Percentiles rank a stretch among this genome's conserved stretches.
Conservation (phyloP, 495 filamentous ascomycete genomes). For the Aspergillus nidulans region DNA sequence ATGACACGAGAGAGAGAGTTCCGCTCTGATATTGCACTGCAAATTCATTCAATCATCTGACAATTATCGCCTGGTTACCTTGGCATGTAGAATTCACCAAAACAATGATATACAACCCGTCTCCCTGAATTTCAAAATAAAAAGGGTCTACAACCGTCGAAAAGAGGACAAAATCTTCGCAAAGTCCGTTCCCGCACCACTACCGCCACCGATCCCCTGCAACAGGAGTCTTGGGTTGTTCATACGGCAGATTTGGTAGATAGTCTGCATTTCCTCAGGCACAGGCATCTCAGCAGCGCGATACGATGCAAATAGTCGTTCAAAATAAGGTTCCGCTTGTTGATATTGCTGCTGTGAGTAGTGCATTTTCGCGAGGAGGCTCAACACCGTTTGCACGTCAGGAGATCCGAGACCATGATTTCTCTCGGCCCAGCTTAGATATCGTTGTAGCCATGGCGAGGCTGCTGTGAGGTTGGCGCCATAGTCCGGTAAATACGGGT, state of each 20-base stretch:
- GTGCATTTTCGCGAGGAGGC: constrained; percentile 28
- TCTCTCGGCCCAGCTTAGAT: constrained; percentile 28
- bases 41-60: no score
- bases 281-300: constrained; percentile 6
- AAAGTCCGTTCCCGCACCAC: constrained; percentile 8
- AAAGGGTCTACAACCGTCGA: constrained; percentile 6
- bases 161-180: constrained; percentile 5
- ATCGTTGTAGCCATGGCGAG: constrained; percentile 29
- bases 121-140: not conserved
- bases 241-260: constrained; percentile 26
- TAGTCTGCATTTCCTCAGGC: constrained; percentile 15
- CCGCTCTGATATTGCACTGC: no score
- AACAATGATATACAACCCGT: not conserved
- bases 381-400: constrained; percentile 23
- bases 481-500: not conserved
- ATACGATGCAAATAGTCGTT: constrained; percentile 20
- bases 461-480: constrained; percentile 18
- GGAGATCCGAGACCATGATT: constrained; percentile 22
- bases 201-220: constrained; percentile 1
- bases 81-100: not conserved
- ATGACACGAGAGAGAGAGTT: no score
- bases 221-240: constrained; percentile 19
- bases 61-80: no score
- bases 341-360: constrained; percentile 22
- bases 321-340: constrained; percentile 28